Evolutionary conservation across 2,329 filamentous ascomycete species (phyloP).

Genomic region (Talaromyces albobiverticillius): DNA sequence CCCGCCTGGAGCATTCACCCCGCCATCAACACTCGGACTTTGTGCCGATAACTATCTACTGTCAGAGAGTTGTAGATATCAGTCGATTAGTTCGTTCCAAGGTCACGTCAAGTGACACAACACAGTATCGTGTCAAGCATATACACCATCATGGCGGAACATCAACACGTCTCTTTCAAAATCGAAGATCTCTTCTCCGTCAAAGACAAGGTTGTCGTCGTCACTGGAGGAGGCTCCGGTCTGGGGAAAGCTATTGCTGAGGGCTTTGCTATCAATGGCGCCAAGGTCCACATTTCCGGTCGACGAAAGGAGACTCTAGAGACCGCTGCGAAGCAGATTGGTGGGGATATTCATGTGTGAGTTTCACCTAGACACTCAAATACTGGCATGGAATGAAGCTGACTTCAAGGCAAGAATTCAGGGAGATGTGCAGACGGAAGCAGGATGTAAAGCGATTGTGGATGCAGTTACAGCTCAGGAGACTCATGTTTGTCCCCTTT

Average conservation of each 20-base stretch:
- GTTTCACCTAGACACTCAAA: neutral
- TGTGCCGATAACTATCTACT: neutral
- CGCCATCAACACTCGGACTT: neutral
- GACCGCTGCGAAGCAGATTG: constrained; percentile 14
- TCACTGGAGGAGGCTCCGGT: constrained; percentile 17
- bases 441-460: constrained; percentile 23
- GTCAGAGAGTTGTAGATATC: neutral
- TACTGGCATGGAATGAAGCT: neutral
- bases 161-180: constrained; percentile 12
- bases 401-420: constrained; percentile 18
- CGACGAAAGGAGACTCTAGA: constrained; percentile 45
- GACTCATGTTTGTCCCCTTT: constrained; percentile 16
- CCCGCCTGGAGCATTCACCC: no score
- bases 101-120: no score
- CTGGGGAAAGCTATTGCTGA: constrained; percentile 18
- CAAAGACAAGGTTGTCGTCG: constrained; percentile 15
- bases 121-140: no score
- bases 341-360: constrained; percentile 9
- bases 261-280: constrained; percentile 47
- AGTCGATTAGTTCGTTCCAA: no score
- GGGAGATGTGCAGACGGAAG: constrained; percentile 25
- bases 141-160: constrained; percentile 3
- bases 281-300: constrained; percentile 54
- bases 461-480: constrained; percentile 21
- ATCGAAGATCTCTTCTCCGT: constrained; percentile 11